These are phyloP conservation scores for Naegleria lovaniensis DNA, from an alignment of 208 protist species.

Conservation along the genomic window DNA sequence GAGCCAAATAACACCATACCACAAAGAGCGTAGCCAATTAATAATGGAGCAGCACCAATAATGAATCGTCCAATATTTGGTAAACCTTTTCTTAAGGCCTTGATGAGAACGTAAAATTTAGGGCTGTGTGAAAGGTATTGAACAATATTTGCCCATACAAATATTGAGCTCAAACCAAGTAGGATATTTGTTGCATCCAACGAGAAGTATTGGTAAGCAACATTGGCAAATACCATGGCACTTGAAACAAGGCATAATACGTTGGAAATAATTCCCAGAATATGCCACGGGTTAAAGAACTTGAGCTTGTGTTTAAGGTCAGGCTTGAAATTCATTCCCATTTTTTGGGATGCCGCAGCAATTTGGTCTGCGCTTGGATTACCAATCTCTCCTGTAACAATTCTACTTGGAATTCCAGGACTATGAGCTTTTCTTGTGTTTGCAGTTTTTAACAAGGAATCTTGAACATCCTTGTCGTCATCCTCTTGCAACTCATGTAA, in stretches of 20 bases:
- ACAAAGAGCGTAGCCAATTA: slow-evolving; percentile 20
- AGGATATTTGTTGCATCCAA: slow-evolving; percentile 2
- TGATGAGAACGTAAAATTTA: slow-evolving; percentile 22
- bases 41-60: not conserved
- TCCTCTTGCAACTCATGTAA: not conserved
- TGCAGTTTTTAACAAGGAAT: too few species aligned
- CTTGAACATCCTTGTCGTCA: not conserved
- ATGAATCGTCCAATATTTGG: slow-evolving; percentile 21
- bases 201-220: not conserved
- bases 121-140: slow-evolving; percentile 13
- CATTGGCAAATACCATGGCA: not conserved
- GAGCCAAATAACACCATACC: slow-evolving; percentile 24
- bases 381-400: not conserved
- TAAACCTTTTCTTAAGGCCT: not conserved
- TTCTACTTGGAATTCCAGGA: not conserved
- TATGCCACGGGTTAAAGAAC: not conserved
- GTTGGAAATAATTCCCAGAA: not conserved
- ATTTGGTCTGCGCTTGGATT: not conserved
- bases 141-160: slow-evolving; percentile 13
- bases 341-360: not conserved
- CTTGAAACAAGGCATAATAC: not conserved
- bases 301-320: not conserved
- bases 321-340: not conserved
- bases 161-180: slow-evolving; percentile 4
- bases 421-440: not conserved